phyloP scores from a whole-genome alignment of 2,329 filamentous ascomycete genomes.

The Sporothrix phasma region DNA sequence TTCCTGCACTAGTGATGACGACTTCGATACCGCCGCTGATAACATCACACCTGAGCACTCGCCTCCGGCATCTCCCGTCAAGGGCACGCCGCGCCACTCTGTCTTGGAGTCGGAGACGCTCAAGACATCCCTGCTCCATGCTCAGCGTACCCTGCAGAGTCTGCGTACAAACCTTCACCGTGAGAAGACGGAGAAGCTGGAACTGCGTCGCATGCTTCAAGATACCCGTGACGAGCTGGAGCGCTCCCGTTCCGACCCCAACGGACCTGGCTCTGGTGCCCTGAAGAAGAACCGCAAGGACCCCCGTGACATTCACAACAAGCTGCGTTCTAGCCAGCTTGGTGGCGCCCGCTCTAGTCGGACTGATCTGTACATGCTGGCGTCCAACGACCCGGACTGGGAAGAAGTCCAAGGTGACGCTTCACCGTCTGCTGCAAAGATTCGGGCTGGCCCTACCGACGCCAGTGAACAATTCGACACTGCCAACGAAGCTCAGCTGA shows the following conservation, averaged over 20 bases:
- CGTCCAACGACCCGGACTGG: conserved; percentile 72
- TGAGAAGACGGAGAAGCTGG: conserved; percentile 97
- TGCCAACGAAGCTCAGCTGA: conserved; percentile 56
- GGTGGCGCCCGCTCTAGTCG: conserved; percentile 63
- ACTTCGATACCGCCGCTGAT: conserved; percentile 55
- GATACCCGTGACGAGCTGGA: conserved; percentile 89
- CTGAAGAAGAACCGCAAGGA: conserved; percentile 57
- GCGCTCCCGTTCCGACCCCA: conserved; percentile 49
- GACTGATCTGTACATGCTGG: conserved; percentile 58
- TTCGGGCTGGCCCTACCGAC: conserved; percentile 30
- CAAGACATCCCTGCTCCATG: conserved; percentile 87
- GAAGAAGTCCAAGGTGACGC: conserved; percentile 62
- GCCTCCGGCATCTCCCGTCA: conserved; percentile 80
- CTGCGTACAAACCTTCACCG: conserved; percentile 90
- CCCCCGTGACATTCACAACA: conserved; percentile 67
- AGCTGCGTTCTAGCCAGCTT: conserved; percentile 53
- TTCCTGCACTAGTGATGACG: conserved; percentile 51
- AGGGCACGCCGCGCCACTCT: conserved; percentile 81
- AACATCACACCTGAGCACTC: conserved; percentile 78
- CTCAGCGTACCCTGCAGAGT: conserved; percentile 92
- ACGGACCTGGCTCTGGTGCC: conserved; percentile 27
- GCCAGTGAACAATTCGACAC: conserved; percentile 67
- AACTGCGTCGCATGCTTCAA: conserved; percentile 88
- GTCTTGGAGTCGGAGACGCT: conserved; percentile 92
- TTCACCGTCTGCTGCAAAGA: conserved; percentile 32